These are phyloP conservation scores for Fomes fomentarius DNA, from an alignment of 1,284 basidiomycete species.

Conservation along the genomic window DNA sequence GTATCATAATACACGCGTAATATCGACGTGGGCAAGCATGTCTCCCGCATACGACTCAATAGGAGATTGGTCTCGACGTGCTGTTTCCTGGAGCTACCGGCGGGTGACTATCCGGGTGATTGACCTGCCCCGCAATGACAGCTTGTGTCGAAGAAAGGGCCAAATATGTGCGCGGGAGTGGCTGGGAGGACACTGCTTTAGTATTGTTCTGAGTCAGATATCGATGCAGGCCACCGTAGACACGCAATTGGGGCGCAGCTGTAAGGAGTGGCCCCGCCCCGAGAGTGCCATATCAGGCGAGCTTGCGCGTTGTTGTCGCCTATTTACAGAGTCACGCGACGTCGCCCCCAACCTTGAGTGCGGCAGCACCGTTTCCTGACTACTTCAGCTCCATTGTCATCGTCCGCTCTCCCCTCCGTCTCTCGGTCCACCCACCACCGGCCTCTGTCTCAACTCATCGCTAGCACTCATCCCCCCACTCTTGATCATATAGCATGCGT, in stretches of 20 bases:
- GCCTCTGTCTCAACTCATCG: not conserved
- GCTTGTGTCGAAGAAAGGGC: too few relatives aligned
- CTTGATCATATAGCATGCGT: conserved; percentile 61
- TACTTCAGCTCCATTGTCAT: conserved; percentile 29
- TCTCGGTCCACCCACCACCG: conserved; percentile 7
- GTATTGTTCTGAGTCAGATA: too few relatives aligned
- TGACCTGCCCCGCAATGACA: too few relatives aligned
- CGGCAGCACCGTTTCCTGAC: conserved; percentile 30
- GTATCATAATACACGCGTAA: conserved; percentile 16
- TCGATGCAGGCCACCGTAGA: too few relatives aligned
- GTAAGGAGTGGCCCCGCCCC: not conserved
- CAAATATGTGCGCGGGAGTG: too few relatives aligned
- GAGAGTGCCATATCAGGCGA: conserved; percentile 26
- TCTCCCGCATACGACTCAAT: too few relatives aligned
- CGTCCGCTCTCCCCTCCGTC: conserved; percentile 15
- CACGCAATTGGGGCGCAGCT: too few relatives aligned
- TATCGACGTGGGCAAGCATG: not conserved
- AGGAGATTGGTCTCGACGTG: too few relatives aligned
- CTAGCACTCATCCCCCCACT: not conserved
- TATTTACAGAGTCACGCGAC: conserved; percentile 37
- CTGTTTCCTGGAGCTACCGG: too few relatives aligned
- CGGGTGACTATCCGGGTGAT: too few relatives aligned
- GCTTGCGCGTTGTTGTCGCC: conserved; percentile 35
- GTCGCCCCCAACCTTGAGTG: conserved; percentile 26
- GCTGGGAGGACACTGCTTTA: too few relatives aligned